Base-by-base conservation (phyloP, 2,329 filamentous ascomycete species). In the Fusarium avenaceum region DNA sequence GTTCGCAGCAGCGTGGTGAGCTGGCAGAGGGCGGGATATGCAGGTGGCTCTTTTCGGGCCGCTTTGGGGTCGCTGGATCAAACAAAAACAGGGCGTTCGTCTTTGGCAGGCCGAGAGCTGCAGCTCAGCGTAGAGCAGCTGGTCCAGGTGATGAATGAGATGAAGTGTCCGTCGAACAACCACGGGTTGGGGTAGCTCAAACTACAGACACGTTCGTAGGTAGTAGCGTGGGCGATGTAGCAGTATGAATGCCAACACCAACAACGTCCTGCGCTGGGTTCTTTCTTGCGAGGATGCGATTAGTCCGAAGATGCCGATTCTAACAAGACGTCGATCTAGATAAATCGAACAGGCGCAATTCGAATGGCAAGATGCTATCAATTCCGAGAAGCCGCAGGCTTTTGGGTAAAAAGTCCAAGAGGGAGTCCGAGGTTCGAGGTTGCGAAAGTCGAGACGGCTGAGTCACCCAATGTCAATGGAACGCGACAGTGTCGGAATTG, bases 1-100 rank as follows among this genome's bases (percentile, higher is more conserved):
- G 70, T 74, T 72, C 72, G 73, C 63, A 68, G 64, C 65, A 70
- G 69, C 68, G 69, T 71, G 70, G 65, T 75, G 74, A 76, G 71
- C 72, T 75, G 74, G 74, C 73, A 76, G 72, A 67, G 63, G 63
- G 70, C 69, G 71, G 70, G 60, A 67, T 76, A 76, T 77, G 76
- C 76, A 77, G 63, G 75, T 76, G 70, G 75, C 76, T 77, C 69
- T 65, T 76, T 77, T 76, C 22, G 73, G 76, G 67, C 55, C 64
- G 67, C 55, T 57, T 71, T 55, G 51, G 67, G 67, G 62, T 62
- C 69, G 60, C 60, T 72, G 61, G 68, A 70, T 72, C 70, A 63
- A 70, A 48, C 32, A 68, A 71, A 70, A 70, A 63, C 56, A 63
- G 52, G 59, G 54, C 47, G 65, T 65, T 74, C 65, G 57, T 67